Evolutionary conservation across 2,329 filamentous ascomycete species (phyloP).

Genomic region (Talaromyces sp.): DNA sequence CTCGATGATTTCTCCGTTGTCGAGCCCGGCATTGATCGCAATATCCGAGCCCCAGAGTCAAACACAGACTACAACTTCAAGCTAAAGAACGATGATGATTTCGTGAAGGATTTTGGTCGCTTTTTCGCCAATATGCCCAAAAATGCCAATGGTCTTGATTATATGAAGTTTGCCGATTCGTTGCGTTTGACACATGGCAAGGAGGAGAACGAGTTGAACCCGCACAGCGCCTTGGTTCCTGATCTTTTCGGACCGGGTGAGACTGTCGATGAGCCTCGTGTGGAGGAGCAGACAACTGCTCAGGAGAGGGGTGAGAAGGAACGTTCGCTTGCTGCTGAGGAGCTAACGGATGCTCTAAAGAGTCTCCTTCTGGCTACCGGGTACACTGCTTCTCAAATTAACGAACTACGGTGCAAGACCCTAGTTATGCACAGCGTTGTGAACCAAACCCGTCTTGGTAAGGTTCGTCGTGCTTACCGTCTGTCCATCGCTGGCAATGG

Average conservation of each 20-base stretch:
- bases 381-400: constrained; percentile 52
- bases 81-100: constrained; percentile 66
- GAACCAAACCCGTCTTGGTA: constrained; percentile 96
- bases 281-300: constrained; percentile 27
- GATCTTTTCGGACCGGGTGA: constrained; percentile 53
- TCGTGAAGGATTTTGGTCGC: constrained; percentile 59
- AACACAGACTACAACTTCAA: constrained; percentile 60
- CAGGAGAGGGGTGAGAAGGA: constrained; percentile 32
- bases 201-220: constrained; percentile 52
- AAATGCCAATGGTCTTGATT: constrained; percentile 50
- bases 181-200: constrained; percentile 55
- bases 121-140: constrained; percentile 53
- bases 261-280: constrained; percentile 34
- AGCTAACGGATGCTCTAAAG: constrained; percentile 47
- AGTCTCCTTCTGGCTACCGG: constrained; percentile 62
- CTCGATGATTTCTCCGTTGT: constrained; percentile 80
- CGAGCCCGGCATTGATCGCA: constrained; percentile 76
- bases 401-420: constrained; percentile 65
- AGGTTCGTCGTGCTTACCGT: constrained; percentile 76
- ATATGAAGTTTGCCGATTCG: constrained; percentile 48
- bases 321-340: constrained; percentile 31
- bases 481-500: constrained; percentile 84
- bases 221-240: constrained; percentile 54
- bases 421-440: constrained; percentile 74
- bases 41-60: constrained; percentile 53